Evolutionary conservation across 129 eudicot species (phyloP).

Genomic region (Flaveria ramosissima): DNA sequence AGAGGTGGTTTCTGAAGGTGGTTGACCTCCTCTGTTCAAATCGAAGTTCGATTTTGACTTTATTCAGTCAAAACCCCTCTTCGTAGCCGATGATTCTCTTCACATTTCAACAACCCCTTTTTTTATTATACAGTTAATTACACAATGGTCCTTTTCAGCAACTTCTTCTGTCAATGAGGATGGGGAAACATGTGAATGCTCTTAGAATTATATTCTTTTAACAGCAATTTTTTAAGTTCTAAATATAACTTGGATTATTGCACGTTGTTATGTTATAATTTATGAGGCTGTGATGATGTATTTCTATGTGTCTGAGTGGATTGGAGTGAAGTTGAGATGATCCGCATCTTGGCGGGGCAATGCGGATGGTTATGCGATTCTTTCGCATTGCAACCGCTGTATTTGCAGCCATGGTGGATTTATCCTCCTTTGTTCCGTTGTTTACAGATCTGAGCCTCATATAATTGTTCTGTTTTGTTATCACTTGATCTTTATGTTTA

Average conservation of each 20-base stretch:
- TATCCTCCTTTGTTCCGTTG: neutral
- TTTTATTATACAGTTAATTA: no score
- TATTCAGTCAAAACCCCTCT: slow-evolving; percentile 1
- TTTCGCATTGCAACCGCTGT: no score
- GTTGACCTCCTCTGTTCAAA: slow-evolving; percentile 4
- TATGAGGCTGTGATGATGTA: neutral
- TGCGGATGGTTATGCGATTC: neutral
- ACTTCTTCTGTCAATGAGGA: no score
- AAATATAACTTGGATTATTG: no score
- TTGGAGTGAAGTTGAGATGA: slow-evolving; percentile 22
- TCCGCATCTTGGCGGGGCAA: slow-evolving; percentile 24
- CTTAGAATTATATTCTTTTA: no score
- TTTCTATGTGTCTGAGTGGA: slow-evolving; percentile 8
- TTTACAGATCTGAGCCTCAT: slow-evolving; percentile 27
- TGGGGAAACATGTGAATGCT: no score
- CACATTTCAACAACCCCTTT: slow-evolving; percentile 13
- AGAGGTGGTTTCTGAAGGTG: slow-evolving; percentile 2
- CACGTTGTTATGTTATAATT: no score
- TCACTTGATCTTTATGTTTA: no score
- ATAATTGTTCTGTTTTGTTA: neutral
- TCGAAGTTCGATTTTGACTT: neutral
- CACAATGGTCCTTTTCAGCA: no score
- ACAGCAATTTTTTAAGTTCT: no score
- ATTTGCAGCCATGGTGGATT: slow-evolving; percentile 24
- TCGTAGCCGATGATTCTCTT: slow-evolving; percentile 24